Percentiles rank a stretch among this genome's conserved stretches.
Evolutionary conservation across 2,329 filamentous ascomycete genomes (phyloP).

Genomic region (Tolypocladium tundrense): DNA sequence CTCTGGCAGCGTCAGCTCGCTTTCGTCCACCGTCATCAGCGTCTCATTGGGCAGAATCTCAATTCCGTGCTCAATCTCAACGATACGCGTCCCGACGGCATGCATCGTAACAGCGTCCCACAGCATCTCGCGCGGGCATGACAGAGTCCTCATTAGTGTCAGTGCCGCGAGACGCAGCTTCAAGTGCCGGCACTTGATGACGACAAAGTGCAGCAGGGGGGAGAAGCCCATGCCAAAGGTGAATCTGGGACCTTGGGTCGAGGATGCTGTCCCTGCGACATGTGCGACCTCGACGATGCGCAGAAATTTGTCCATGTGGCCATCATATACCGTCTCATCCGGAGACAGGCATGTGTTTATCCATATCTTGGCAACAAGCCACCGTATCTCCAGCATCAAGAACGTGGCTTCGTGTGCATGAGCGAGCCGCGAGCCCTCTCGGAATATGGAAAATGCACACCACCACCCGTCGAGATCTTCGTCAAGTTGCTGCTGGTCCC

Average conservation of each 20-base stretch:
- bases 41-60: constrained; percentile 11
- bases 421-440: not conserved
- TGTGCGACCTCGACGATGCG: constrained; percentile 17
- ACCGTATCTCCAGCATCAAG: constrained; percentile 19
- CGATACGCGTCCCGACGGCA: constrained; percentile 17
- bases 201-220: constrained; percentile 25
- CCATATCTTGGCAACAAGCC: constrained; percentile 23
- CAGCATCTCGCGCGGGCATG: constrained; percentile 21
- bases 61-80: constrained; percentile 29
- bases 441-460: constrained; percentile 12
- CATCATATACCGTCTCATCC: constrained; percentile 25
- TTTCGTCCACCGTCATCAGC: not conserved
- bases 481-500: constrained; percentile 12
- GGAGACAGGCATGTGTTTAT: constrained; percentile 15
- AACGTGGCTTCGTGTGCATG: not conserved
- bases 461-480: constrained; percentile 18
- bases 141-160: constrained; percentile 17
- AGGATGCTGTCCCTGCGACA: constrained; percentile 3
- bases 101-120: constrained; percentile 25
- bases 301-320: constrained; percentile 16
- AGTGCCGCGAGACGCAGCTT: constrained; percentile 22
- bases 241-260: constrained; percentile 15
- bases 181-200: constrained; percentile 28
- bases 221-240: constrained; percentile 30
- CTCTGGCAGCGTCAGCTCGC: not conserved